Percentiles rank a stretch among this genome's conserved stretches.
Evolutionary conservation across 306 rosid species (phyloP).

Genomic region (Malus orientalis): DNA sequence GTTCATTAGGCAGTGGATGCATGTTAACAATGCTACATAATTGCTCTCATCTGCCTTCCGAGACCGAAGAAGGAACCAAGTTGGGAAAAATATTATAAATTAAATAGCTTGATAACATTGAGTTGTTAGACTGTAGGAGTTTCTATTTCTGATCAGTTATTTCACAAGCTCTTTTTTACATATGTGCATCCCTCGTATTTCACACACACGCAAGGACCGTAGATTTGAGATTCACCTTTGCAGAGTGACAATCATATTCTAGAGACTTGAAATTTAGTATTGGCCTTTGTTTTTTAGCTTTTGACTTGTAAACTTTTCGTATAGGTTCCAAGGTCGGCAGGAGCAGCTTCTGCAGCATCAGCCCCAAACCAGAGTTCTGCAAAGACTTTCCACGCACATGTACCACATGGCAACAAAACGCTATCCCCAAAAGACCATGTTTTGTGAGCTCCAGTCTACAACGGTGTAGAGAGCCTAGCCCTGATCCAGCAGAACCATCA

Average conservation of each 20-base stretch:
- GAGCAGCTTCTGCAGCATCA: not conserved
- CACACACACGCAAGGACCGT: not conserved
- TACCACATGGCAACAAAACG: not conserved
- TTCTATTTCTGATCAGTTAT: not conserved
- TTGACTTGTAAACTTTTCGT: not conserved
- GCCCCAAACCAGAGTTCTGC: constrained; percentile 8
- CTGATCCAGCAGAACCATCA: not conserved
- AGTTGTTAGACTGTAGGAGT: not conserved
- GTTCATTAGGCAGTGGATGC: not conserved
- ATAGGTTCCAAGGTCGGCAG: constrained; percentile 11
- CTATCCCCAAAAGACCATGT: not conserved
- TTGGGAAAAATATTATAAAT: not conserved
- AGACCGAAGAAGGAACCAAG: not conserved
- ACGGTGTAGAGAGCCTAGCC: not conserved
- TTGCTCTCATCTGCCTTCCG: not conserved
- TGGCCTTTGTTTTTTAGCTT: not conserved
- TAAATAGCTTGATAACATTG: not conserved
- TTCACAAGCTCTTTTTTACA: not conserved
- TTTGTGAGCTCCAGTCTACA: not conserved
- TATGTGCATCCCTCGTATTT: not conserved
- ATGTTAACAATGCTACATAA: not conserved
- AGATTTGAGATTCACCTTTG: not conserved
- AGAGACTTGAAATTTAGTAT: not conserved
- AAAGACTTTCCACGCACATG: not conserved
- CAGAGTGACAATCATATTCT: not conserved